phyloP scores from a whole-genome alignment of 257 asterid genomes.

The Fraxinus americana region DNA sequence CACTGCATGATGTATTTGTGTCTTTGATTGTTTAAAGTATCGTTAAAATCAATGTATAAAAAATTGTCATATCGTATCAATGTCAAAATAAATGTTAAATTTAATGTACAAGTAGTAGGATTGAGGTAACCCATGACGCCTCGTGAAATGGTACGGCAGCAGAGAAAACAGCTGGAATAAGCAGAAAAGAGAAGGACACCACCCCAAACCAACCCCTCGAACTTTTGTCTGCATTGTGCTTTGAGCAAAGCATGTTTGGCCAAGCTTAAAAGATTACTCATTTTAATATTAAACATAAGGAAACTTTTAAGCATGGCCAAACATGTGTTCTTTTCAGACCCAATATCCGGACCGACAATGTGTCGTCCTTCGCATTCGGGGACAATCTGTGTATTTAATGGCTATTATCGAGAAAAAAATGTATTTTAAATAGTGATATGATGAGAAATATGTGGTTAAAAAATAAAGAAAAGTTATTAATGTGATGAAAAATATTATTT shows the following conservation, averaged over 20 bases:
- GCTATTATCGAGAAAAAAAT: too few species aligned
- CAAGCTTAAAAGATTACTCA: neutral
- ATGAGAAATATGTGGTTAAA: too few species aligned
- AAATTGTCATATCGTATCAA: too few species aligned
- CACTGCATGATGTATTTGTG: too few species aligned
- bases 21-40: too few species aligned
- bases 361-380: slow-evolving; percentile 38
- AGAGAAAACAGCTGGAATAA: slow-evolving; percentile 30
- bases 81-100: too few species aligned
- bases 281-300: neutral
- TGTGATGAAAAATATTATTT: too few species aligned
- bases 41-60: too few species aligned
- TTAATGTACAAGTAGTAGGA: too few species aligned
- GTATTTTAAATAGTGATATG: too few species aligned
- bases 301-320: neutral
- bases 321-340: neutral
- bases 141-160: neutral
- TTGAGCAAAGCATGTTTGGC: neutral
- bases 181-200: slow-evolving; percentile 15
- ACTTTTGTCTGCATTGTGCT: slow-evolving; percentile 17
- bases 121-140: neutral
- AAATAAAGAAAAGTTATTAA: too few species aligned
- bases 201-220: neutral
- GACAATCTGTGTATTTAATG: neutral
- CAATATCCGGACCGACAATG: slow-evolving; percentile 24